These are phyloP conservation scores for Phytophthora pini DNA, from an alignment of 352 stramenopile species.

Conservation along the genomic window DNA sequence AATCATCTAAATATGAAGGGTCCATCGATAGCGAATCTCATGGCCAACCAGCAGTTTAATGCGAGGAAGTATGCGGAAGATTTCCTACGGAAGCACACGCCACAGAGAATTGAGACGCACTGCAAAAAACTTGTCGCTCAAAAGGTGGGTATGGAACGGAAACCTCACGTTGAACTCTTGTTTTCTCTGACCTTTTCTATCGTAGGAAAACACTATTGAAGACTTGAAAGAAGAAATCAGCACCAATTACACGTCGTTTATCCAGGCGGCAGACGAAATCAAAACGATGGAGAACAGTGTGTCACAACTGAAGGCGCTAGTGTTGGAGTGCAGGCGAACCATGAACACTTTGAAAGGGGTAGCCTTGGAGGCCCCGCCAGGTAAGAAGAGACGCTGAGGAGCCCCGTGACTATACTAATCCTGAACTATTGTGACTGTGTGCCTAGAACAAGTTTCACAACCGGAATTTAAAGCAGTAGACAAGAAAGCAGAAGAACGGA, in stretches of 20 bases:
- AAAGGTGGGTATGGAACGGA: conserved; percentile 46
- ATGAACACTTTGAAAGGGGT: conserved; percentile 63
- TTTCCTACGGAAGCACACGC: conserved; percentile 78
- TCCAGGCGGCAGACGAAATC: conserved; percentile 72
- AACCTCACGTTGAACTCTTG: conserved; percentile 1
- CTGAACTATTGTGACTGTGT: conserved; percentile 5
- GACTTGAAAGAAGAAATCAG: conserved; percentile 87
- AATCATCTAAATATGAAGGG: conserved; percentile 73
- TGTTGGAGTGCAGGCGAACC: conserved; percentile 79
- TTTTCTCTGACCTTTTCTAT: neutral
- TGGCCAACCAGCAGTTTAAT: conserved; percentile 74
- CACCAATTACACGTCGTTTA: conserved; percentile 84
- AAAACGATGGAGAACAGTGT: conserved; percentile 89
- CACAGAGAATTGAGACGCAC: conserved; percentile 77
- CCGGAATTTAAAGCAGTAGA: conserved; percentile 53
- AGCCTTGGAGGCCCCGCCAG: conserved; percentile 49
- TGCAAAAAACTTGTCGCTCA: conserved; percentile 77
- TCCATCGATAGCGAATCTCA: conserved; percentile 82
- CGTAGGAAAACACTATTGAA: conserved; percentile 82
- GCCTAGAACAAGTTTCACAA: conserved; percentile 44
- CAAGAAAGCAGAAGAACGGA: conserved; percentile 53
- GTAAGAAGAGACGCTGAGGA: conserved; percentile 21
- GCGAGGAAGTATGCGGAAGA: conserved; percentile 78
- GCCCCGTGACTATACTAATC: neutral
- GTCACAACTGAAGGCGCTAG: conserved; percentile 75